phyloP scores from a whole-genome alignment of 2,329 filamentous ascomycete species.

The Xylaria sp. region DNA sequence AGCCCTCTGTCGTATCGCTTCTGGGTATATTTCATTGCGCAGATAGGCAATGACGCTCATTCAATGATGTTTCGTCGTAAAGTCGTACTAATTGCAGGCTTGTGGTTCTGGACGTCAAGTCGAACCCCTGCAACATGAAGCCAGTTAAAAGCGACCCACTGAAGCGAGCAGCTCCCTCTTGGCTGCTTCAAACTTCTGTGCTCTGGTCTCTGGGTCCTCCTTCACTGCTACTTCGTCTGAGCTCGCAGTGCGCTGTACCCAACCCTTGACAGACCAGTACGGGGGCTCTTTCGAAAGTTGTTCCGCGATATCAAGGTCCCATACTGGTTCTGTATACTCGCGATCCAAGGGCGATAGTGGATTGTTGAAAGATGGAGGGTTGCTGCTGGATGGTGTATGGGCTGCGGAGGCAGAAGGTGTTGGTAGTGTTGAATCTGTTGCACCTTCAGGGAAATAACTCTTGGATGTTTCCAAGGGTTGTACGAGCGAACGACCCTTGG shows the following conservation, averaged over 20 bases:
- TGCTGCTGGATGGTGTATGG: conserved; percentile 22
- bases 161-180: conserved; percentile 60
- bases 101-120: not conserved
- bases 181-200: conserved; percentile 57
- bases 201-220: conserved; percentile 51
- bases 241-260: conserved; percentile 44
- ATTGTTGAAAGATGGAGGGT: conserved; percentile 34
- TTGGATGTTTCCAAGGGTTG: conserved; percentile 37
- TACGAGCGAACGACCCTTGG: conserved; percentile 1
- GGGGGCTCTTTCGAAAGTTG: conserved; percentile 48
- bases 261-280: conserved; percentile 47
- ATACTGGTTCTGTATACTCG: conserved; percentile 41
- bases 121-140: not conserved
- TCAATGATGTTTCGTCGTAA: conserved; percentile 15
- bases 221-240: conserved; percentile 16
- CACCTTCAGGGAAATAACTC: conserved; percentile 41
- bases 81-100: conserved; percentile 25
- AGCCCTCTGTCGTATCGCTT: not conserved
- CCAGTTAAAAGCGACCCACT: conserved; percentile 41
- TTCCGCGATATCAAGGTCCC: conserved; percentile 47
- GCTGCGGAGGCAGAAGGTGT: not conserved
- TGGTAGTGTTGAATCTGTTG: conserved; percentile 11
- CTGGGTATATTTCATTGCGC: conserved; percentile 7
- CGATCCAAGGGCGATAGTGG: conserved; percentile 47
- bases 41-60: not conserved